Evolutionary conservation across 257 asterid species (phyloP), one percentile per base, ranked within the genome.

Genomic region (Lantana camara): DNA sequence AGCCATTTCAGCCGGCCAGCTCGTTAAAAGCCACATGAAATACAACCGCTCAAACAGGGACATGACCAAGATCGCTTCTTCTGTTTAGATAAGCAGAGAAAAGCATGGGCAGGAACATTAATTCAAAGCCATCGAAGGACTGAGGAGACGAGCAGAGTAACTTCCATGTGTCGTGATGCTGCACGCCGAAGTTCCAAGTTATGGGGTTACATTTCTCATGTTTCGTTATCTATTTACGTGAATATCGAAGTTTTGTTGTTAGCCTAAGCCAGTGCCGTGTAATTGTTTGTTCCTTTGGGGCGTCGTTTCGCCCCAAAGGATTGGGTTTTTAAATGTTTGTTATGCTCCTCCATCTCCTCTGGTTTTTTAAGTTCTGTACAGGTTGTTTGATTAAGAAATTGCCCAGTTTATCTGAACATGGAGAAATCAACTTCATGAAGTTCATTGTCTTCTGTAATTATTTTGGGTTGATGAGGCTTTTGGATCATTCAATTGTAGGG

Each of bases 1-100:
- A 0, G 97, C 97, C 70, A 88, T 91, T 73, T 82, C 96, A 55
- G 90, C 97, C 21, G 96, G 97, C 6, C 97, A 88, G 84, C 94
- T 88, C 15, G 97, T 91, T 23, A 88, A 74, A 66, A 91, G 97
- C 59, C 97, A 91, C 86, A 80, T 91, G 97, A 91, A 88, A 48
- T 91, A 91, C 84, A 91, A 91, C 75, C 81, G 97, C 50, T 91
- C 97, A 34, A 85, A 78, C 87, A 74, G 82, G 75, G 96, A 91
- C 70, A 56, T 88, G 45, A 70, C 91, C 42, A 74, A 73, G 61
- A 68, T 82, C 9, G 79, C 76, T 53, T 72, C 83, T 29, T 79
- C 67, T 57, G 46, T 19, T 20, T 17, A 24, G 38, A 57, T 7
- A 40, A 24, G 12, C 57, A 20, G 22, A 57, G 24, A 8, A 12